Percentiles rank a stretch among this genome's conserved stretches.
phyloP scores from a whole-genome alignment of 192 early-diverging fungal species.

The Fimicolochytrium jonesii region DNA sequence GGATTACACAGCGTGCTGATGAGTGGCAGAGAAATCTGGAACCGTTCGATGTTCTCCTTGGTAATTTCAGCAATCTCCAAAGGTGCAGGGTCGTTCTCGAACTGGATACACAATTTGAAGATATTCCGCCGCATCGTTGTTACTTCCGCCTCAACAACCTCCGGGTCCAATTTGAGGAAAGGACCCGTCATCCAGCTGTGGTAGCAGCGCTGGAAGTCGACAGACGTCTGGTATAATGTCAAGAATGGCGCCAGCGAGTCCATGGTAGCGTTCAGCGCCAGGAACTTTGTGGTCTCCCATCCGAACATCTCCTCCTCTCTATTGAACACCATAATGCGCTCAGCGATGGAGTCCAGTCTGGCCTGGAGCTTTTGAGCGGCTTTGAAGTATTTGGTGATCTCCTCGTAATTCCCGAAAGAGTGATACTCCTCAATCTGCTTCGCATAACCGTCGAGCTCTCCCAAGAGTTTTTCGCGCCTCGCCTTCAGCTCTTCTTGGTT shows the following conservation, averaged over 20 bases:
- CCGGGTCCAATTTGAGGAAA: slow-evolving; percentile 57
- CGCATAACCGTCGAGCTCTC: slow-evolving; percentile 52
- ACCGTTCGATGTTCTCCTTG: slow-evolving; percentile 58
- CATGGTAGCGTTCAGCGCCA: slow-evolving; percentile 37
- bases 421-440: slow-evolving; percentile 63
- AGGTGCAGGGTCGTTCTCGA: slow-evolving; percentile 45
- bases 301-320: slow-evolving; percentile 56
- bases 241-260: slow-evolving; percentile 48
- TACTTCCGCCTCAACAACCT: slow-evolving; percentile 55
- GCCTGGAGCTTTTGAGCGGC: slow-evolving; percentile 55
- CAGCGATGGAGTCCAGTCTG: slow-evolving; percentile 48
- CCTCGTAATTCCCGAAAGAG: slow-evolving; percentile 52
- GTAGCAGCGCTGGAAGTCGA: slow-evolving; percentile 58
- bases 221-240: slow-evolving; percentile 56
- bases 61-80: slow-evolving; percentile 53
- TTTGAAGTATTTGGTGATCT: slow-evolving; percentile 58
- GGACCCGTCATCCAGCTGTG: slow-evolving; percentile 59
- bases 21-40: slow-evolving; percentile 54
- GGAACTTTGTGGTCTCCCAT: slow-evolving; percentile 52
- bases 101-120: slow-evolving; percentile 44
- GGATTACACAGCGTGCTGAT: slow-evolving; percentile 58
- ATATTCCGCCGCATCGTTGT: slow-evolving; percentile 59
- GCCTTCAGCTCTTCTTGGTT: slow-evolving; percentile 58
- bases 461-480: slow-evolving; percentile 45
- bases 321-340: slow-evolving; percentile 47